A percentile compares a stretch with the other conserved stretches of the same genome.
phyloP scores from a whole-genome alignment of 768 basidiomycete species.

The Lactarius akahatsu region DNA sequence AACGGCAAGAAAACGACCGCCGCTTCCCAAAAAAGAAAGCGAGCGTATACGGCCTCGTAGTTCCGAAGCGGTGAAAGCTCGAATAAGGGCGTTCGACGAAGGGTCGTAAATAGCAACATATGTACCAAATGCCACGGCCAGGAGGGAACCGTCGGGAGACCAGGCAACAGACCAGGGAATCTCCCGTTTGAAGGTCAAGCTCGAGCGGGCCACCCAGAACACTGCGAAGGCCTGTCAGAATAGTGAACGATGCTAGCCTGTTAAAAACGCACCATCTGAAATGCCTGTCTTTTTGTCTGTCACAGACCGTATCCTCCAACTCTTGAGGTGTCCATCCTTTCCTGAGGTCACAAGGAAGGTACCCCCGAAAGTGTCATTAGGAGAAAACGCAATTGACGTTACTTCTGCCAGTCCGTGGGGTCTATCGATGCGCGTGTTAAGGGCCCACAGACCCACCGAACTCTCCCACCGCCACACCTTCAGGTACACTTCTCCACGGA shows the following conservation, averaged over 20 bases:
- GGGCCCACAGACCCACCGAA: slow-evolving; percentile 57
- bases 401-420: slow-evolving; percentile 74
- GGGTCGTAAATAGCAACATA: slow-evolving; percentile 77
- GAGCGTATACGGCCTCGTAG: slow-evolving; percentile 48
- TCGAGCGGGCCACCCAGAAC: slow-evolving; percentile 80
- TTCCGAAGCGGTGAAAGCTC: slow-evolving; percentile 54
- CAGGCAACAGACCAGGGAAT: slow-evolving; percentile 67
- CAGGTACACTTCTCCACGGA: slow-evolving; percentile 70
- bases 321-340: slow-evolving; percentile 71
- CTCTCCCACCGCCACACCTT: slow-evolving; percentile 91
- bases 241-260: not conserved
- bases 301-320: slow-evolving; percentile 65
- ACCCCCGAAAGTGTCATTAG: slow-evolving; percentile 37
- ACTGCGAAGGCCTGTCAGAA: slow-evolving; percentile 39
- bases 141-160: slow-evolving; percentile 83
- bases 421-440: slow-evolving; percentile 87
- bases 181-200: slow-evolving; percentile 66
- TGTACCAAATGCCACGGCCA: slow-evolving; percentile 68
- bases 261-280: slow-evolving; percentile 49
- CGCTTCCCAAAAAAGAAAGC: slow-evolving; percentile 65
- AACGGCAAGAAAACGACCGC: slow-evolving; percentile 69
- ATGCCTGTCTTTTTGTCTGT: slow-evolving; percentile 45
- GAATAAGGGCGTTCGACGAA: slow-evolving; percentile 54
- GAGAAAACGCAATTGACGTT: slow-evolving; percentile 68
- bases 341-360: slow-evolving; percentile 69